These are phyloP conservation scores for Colletotrichum spinosum DNA, from an alignment of 2,329 filamentous ascomycete species.

Conservation along the genomic window DNA sequence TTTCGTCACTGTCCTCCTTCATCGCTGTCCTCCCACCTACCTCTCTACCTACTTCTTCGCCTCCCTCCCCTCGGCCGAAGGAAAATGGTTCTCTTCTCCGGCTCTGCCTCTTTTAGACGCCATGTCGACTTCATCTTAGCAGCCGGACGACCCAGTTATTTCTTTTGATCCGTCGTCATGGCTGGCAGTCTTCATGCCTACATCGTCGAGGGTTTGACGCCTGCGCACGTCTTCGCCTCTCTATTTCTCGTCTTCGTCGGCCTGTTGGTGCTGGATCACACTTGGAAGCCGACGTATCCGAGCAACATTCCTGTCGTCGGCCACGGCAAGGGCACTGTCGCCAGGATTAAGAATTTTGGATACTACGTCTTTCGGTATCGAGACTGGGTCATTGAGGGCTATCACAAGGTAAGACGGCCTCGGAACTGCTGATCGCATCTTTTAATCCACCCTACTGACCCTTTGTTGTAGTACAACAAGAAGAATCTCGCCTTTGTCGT, in stretches of 20 bases:
- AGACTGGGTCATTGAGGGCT: constrained; percentile 56
- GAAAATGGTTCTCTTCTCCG: no score
- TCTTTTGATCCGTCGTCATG: constrained; percentile 1
- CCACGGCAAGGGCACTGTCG: constrained; percentile 49
- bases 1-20: no score
- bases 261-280: constrained; percentile 54
- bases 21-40: no score
- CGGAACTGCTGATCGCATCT: not conserved
- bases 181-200: constrained; percentile 40
- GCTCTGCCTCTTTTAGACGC: no score
- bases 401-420: constrained; percentile 49
- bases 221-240: constrained; percentile 43
- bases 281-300: constrained; percentile 53
- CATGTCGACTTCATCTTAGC: no score
- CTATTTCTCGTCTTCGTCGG: constrained; percentile 48
- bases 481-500: constrained; percentile 54
- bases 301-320: constrained; percentile 55
- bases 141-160: not conserved
- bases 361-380: constrained; percentile 52
- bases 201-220: constrained; percentile 46
- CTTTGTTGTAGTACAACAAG: constrained; percentile 51
- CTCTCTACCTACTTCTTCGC: not conserved
- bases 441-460: constrained; percentile 1
- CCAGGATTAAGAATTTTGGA: constrained; percentile 53
- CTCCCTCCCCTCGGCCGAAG: no score